Base-by-base conservation (phyloP, 2,329 filamentous ascomycete species). In the Diaporthe sp. region DNA sequence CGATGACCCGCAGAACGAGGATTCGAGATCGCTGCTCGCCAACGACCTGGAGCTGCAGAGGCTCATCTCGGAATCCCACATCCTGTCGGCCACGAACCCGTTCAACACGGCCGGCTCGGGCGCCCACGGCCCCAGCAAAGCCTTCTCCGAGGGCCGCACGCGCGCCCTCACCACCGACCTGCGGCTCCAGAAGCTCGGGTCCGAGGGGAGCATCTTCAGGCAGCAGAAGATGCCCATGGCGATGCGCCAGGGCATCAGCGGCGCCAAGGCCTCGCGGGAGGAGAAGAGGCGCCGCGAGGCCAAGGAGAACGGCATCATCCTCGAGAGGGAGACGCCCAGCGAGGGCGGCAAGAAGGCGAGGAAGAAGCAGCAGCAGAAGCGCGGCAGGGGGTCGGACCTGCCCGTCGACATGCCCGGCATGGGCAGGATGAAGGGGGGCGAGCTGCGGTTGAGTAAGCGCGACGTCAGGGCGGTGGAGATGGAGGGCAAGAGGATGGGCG, bases 1-100 rank as follows among this genome's bases (percentile, higher is more conserved):
- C 82, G 58, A 73, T 78, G 74, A 79, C 79, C 49, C 84, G 82
- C 78, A 87, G 42, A 84, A 88, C 75, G 91, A 93, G 81, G 90
- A 93, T 81, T 89, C 89, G 70, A 88, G 88, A 77, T 89, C 89
- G 15, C 94, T 98, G 77, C 89, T 98, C 25, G 95, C 96, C 82
- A 96, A 98, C 83, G 97, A 98, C 83, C 92, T 98, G 72, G 96
- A 95, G 53, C 92, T 99, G 19, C 96, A 98, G 83, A 93, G 95
- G 62, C 92, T 99, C 55, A 91, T 99, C 75, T 90, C 93, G 79
- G 97, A 99, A 88, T 98, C 96, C 0, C 95, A 98, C 84, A 92
- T 98, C 76, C 92, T 98, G 74, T 86, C 90, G 0, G 86, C 88
- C 73, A 86, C 89, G 4, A 88, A 89, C 59, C 87, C 89, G 25